Evolutionary conservation across 1,139 yeast species (phyloP).

Genomic region (Candida buenavistaensis): DNA sequence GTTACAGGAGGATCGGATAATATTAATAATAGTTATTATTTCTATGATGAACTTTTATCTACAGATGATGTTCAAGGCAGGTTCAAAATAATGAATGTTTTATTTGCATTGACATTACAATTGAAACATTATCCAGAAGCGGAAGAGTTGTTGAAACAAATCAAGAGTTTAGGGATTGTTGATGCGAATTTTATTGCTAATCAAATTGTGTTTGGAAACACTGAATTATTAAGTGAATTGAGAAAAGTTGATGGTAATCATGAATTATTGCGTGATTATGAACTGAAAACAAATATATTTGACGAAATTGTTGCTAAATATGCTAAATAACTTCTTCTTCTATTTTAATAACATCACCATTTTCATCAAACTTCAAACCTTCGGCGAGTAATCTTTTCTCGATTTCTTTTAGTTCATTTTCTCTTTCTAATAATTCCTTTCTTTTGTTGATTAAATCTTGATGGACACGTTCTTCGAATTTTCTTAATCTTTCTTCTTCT

Average conservation of each 20-base stretch:
- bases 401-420: constrained; percentile 80
- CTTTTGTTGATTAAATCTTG: constrained; percentile 84
- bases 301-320: constrained; percentile 60
- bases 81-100: constrained; percentile 34
- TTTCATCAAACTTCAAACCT: constrained; percentile 44
- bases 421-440: constrained; percentile 82
- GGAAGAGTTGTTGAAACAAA: constrained; percentile 48
- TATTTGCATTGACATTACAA: constrained; percentile 45
- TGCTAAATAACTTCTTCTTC: constrained; percentile 10
- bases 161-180: constrained; percentile 33
- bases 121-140: constrained; percentile 49
- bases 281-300: constrained; percentile 54
- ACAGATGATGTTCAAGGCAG: constrained; percentile 41
- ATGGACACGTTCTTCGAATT: constrained; percentile 85
- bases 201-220: constrained; percentile 52
- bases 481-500: constrained; percentile 76
- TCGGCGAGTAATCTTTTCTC: constrained; percentile 72
- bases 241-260: constrained; percentile 47
- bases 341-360: constrained; percentile 41
- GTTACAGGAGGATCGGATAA: constrained; percentile 56
- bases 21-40: constrained; percentile 64
- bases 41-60: constrained; percentile 69
- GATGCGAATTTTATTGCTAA: constrained; percentile 58
- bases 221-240: constrained; percentile 44
- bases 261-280: constrained; percentile 49